phyloP scores from a whole-genome alignment of 2,329 filamentous ascomycete species.

The Thermoascus crustaceus region DNA sequence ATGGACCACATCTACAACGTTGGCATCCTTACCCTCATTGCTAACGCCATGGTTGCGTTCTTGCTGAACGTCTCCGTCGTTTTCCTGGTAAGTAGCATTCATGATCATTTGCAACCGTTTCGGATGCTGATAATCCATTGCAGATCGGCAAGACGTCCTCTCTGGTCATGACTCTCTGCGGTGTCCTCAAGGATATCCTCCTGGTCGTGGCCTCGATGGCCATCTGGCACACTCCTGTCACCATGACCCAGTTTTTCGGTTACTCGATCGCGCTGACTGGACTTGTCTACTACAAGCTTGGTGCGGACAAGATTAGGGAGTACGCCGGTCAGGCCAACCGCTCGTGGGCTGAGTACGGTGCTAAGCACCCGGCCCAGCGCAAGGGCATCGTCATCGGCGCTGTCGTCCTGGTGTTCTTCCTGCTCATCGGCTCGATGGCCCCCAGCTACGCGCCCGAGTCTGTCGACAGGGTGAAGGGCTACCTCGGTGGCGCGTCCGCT shows the following conservation, averaged over 20 bases:
- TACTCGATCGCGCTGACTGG: constrained; percentile 64
- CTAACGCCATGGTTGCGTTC: constrained; percentile 73
- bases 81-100: constrained; percentile 58
- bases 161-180: constrained; percentile 74
- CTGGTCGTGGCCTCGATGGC: constrained; percentile 68
- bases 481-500: constrained; percentile 27
- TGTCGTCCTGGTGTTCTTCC: constrained; percentile 58
- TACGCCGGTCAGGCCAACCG: constrained; percentile 64
- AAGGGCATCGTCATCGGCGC: constrained; percentile 64
- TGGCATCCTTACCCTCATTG: constrained; percentile 57
- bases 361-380: constrained; percentile 65
- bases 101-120: background rate
- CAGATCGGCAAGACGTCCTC: constrained; percentile 85
- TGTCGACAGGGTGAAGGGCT: constrained; percentile 26
- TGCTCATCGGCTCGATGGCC: constrained; percentile 58
- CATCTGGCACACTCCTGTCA: constrained; percentile 68
- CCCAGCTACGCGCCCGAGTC: constrained; percentile 40
- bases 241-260: constrained; percentile 63
- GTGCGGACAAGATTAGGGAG: constrained; percentile 71
- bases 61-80: constrained; percentile 75
- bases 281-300: constrained; percentile 62
- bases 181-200: constrained; percentile 82
- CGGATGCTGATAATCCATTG: constrained; percentile 5
- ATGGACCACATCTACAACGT: constrained; percentile 58
- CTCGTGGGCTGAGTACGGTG: constrained; percentile 80